These are phyloP conservation scores for sorghum (Sorghum bicolor) DNA, from an alignment of 176 grass and related monocot species.

Conservation along the genomic window Sorghum_bicolor_NCBIv3 NC_012870.2:72801501-72802000, in stretches of 20 bases:
- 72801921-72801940: conserved; percentile 60
- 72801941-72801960: conserved; percentile 56
- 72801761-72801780: conserved; percentile 64
- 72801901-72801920: conserved; percentile 81
- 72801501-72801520: conserved; percentile 56
- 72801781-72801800: conserved; percentile 81
- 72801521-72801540: conserved; percentile 57
- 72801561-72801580: conserved; percentile 91
- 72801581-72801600: conserved; percentile 93
- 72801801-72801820: conserved; percentile 72
- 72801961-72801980: conserved; percentile 64
- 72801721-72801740: conserved; percentile 55
- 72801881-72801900: conserved; percentile 69
- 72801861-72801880: conserved; percentile 54
- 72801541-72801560: conserved; percentile 63
- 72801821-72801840: conserved; percentile 54
- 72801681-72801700: conserved; percentile 91
- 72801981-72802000: conserved; percentile 63
- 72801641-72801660: conserved; percentile 76
- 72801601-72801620: conserved; percentile 71
- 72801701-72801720: conserved; percentile 81
- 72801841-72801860: conserved; percentile 64
- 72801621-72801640: conserved; percentile 59
- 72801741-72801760: conserved; percentile 69
- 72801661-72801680: conserved; percentile 75